phyloP scores from a whole-genome alignment of 2,329 filamentous ascomycete species.

The Westerdykella sp. region DNA sequence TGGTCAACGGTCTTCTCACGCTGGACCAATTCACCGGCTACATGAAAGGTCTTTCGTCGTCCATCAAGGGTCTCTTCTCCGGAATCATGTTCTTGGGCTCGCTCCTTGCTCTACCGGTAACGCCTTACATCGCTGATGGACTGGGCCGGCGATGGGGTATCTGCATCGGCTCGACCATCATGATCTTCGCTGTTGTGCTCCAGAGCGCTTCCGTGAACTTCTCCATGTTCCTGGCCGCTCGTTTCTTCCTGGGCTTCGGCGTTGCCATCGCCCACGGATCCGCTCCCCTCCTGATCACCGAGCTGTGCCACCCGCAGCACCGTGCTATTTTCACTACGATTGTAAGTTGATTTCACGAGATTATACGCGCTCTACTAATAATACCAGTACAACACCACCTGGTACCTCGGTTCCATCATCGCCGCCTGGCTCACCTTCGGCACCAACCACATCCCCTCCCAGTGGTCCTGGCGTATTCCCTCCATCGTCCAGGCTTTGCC shows the following conservation, averaged over 20 bases:
- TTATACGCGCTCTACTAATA: slow-evolving; percentile 5
- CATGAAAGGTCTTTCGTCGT: slow-evolving; percentile 16
- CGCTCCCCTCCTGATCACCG: slow-evolving; percentile 36
- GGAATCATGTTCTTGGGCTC: slow-evolving; percentile 22
- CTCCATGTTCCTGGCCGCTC: slow-evolving; percentile 24
- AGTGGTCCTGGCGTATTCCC: slow-evolving; percentile 50
- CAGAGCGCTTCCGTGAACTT: slow-evolving; percentile 21
- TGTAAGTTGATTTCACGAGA: slow-evolving; percentile 7
- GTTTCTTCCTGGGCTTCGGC: slow-evolving; percentile 23
- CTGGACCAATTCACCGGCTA: slow-evolving; percentile 18
- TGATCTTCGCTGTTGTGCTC: slow-evolving; percentile 22
- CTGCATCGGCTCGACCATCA: slow-evolving; percentile 14
- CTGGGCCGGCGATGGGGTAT: slow-evolving; percentile 18
- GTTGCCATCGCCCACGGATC: slow-evolving; percentile 20
- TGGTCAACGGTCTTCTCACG: slow-evolving; percentile 24
- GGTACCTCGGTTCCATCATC: slow-evolving; percentile 53
- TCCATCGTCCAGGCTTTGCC: slow-evolving; percentile 48
- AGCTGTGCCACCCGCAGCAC: slow-evolving; percentile 38
- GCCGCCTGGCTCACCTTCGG: slow-evolving; percentile 46
- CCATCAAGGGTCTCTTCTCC: slow-evolving; percentile 18
- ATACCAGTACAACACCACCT: slow-evolving; percentile 26
- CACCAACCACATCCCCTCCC: slow-evolving; percentile 36
- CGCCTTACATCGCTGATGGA: slow-evolving; percentile 21
- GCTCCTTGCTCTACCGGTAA: slow-evolving; percentile 17
- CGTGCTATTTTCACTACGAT: slow-evolving; percentile 25